These are phyloP conservation scores for Barnettozyma siamensis DNA, from an alignment of 805 yeast species.

Conservation along the genomic window DNA sequence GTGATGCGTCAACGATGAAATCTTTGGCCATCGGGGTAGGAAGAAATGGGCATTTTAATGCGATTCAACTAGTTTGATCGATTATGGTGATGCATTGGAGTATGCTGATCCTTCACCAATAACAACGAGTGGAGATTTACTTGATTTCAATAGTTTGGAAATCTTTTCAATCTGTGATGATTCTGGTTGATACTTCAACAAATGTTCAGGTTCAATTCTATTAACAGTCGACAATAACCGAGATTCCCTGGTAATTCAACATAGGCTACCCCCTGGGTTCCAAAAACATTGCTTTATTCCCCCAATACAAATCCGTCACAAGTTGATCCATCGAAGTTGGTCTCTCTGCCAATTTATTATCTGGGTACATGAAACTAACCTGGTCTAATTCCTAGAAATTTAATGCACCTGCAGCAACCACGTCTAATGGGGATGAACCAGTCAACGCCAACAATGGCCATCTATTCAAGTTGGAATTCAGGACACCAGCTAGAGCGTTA, in stretches of 20 bases:
- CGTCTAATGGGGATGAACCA: constrained; percentile 49
- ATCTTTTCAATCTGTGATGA: constrained; percentile 31
- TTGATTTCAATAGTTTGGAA: constrained; percentile 28
- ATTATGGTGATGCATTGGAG: constrained; percentile 32
- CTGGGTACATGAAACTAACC: constrained; percentile 39
- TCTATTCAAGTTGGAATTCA: constrained; percentile 53
- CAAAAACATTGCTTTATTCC: constrained; percentile 40
- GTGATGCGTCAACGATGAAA: constrained; percentile 44
- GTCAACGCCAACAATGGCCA: constrained; percentile 66
- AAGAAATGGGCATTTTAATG: constrained; percentile 49
- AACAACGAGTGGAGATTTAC: constrained; percentile 47
- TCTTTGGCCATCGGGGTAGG: constrained; percentile 84
- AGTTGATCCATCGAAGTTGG: constrained; percentile 32
- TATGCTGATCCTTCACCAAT: constrained; percentile 65
- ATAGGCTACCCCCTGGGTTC: constrained; percentile 57
- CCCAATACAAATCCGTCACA: constrained; percentile 38
- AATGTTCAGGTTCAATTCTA: constrained; percentile 1
- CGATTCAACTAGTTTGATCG: constrained; percentile 36
- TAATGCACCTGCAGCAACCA: constrained; percentile 54
- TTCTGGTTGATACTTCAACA: constrained; percentile 34
- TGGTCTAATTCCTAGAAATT: constrained; percentile 73
- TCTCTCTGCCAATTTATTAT: constrained; percentile 47
- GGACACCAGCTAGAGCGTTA: constrained; percentile 62
- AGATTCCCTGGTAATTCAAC: constrained; percentile 57
- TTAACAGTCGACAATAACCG: constrained; percentile 4